Percentiles rank a stretch among this genome's conserved stretches.
phyloP scores from a whole-genome alignment of 345 rosid species.

The Citropsis articulata region DNA sequence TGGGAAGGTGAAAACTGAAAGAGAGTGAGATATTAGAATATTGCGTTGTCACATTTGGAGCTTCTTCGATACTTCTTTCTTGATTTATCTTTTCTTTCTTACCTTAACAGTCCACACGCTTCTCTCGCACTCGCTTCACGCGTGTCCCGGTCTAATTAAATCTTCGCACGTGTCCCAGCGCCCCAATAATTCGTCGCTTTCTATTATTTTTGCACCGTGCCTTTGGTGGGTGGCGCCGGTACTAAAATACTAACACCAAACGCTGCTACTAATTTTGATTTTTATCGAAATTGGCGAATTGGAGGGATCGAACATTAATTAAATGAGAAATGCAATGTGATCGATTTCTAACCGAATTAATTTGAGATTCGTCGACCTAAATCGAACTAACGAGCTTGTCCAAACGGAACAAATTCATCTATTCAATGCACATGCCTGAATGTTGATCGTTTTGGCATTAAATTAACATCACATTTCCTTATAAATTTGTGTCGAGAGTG shows the following conservation, averaged over 20 bases:
- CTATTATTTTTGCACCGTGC: background rate
- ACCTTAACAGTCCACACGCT: background rate
- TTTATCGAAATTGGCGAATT: no score
- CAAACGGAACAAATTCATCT: background rate
- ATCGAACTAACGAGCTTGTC: no score
- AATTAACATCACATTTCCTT: no score
- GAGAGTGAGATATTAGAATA: no score
- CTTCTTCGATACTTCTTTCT: background rate
- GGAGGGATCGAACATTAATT: no score
- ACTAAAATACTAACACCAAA: no score
- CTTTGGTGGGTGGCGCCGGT: background rate
- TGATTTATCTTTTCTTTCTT: no score
- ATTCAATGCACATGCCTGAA: no score
- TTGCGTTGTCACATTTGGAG: background rate
- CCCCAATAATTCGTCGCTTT: background rate
- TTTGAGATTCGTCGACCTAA: background rate
- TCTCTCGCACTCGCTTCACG: background rate
- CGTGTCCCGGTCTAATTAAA: background rate
- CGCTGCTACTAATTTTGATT: no score
- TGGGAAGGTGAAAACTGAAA: background rate
- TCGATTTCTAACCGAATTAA: background rate
- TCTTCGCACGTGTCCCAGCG: background rate
- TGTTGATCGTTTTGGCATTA: no score
- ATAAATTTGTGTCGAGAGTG: no score
- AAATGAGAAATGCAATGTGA: background rate